Evolutionary conservation across 352 stramenopile species (phyloP), one percentile per base, ranked within the genome.

Genomic region (Globisporangium camurandrum): DNA sequence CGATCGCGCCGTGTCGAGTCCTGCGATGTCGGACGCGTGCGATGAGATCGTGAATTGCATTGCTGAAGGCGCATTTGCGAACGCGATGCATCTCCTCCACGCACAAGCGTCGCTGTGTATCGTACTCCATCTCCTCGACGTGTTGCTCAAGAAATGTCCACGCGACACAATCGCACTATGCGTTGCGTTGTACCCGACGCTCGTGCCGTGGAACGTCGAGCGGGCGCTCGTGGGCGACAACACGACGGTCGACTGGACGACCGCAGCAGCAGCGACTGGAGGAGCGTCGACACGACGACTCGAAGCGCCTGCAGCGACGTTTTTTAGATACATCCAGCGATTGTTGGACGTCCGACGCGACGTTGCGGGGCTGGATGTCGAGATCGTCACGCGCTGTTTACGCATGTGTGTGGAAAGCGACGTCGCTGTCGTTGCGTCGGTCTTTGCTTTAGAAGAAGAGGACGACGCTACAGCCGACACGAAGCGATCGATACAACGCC

Each of bases 191-290:
- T 91, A 90, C 30, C 81, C 84, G 3, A 51, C 77, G 3, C 28
- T 94, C 34, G 73, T 80, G 33, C 80, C 81, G 12, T 92, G 81
- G 77, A 94, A 94, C 49, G 67, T 94, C 1, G 79, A 94, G 42
- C 66, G 72, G 16, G 80, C 69, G 38, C 61, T 94, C 4, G 93
- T 93, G 61, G 84, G 84, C 16, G 62, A 50, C 4, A 55, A 69
- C 17, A 57, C 86, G 3, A 49, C 67, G 9, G 80, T 65, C 56
- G 30, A 34, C 30, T 34, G 30, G 30, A 12, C 9, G 8, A 34
- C 30, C 8, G 3, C 30, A 12, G 9, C 30, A 12, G 57, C 63
- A 37, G 57, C 70, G 22, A 27, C 45, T 73, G 22, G 57, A 72
- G 2, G 62, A 67, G 47, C 57, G 66, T 17, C 65, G 30, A 69